Percentiles rank a stretch among this genome's conserved stretches.
Evolutionary conservation across 2,329 filamentous ascomycete species (phyloP).

Genomic region (Thermoascus crustaceus): DNA sequence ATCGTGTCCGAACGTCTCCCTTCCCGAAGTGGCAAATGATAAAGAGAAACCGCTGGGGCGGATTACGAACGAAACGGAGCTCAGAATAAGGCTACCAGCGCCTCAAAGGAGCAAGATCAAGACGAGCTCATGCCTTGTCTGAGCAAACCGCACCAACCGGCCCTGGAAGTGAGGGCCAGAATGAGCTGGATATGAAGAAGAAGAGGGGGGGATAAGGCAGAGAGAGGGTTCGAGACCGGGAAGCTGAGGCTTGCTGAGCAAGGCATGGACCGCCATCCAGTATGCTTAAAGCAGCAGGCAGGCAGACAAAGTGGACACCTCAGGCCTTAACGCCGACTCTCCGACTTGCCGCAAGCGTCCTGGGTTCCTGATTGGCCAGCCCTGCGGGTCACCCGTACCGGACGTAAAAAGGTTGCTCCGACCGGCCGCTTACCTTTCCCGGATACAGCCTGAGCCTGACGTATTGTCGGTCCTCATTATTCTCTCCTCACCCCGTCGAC

Average conservation of each 20-base stretch:
- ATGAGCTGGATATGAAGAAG: slow-evolving; percentile 1
- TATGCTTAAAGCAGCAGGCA: no score
- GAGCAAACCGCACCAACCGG: no score
- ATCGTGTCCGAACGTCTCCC: slow-evolving; percentile 36
- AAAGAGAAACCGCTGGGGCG: not conserved
- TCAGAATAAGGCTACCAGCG: slow-evolving; percentile 15
- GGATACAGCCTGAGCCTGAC: slow-evolving; percentile 12
- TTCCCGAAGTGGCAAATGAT: not conserved
- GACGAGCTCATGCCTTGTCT: no score
- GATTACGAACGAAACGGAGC: slow-evolving; percentile 6
- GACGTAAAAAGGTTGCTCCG: not conserved
- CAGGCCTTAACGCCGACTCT: no score
- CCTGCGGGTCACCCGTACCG: not conserved
- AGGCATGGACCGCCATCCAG: no score
- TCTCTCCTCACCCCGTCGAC: slow-evolving; percentile 4
- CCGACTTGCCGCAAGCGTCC: slow-evolving; percentile 23
- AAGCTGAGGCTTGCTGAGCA: no score
- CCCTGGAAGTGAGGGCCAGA: not conserved
- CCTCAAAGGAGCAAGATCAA: slow-evolving; percentile 8
- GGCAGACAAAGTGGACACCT: no score
- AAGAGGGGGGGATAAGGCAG: not conserved
- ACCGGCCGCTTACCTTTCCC: not conserved
- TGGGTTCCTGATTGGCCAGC: slow-evolving; percentile 7
- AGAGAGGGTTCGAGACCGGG: not conserved
- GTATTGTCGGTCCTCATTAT: slow-evolving; percentile 12